A percentile compares a stretch with the other conserved stretches of the same genome.
These are phyloP conservation scores for Aspergillus hortae DNA, from an alignment of 2,329 filamentous ascomycete genomes.

Conservation along the genomic window DNA sequence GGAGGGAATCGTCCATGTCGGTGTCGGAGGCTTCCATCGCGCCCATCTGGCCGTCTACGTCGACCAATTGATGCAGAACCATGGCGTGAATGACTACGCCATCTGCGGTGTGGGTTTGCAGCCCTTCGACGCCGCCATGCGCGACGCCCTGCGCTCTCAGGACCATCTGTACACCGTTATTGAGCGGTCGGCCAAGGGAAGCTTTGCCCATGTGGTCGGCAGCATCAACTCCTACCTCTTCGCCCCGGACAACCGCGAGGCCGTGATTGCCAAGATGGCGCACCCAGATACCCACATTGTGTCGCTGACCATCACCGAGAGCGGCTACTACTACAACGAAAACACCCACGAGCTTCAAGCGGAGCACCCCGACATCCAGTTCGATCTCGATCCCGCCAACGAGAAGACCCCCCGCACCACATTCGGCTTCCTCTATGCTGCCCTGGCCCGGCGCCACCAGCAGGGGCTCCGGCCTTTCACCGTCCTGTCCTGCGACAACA, in stretches of 20 bases:
- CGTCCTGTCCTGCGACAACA: conserved; percentile 55
- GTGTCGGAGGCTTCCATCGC: conserved; percentile 55
- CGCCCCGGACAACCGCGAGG: conserved; percentile 50
- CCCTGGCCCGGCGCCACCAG: conserved; percentile 45
- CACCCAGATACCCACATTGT: conserved; percentile 54
- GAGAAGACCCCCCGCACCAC: conserved; percentile 45
- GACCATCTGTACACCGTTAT: conserved; percentile 54
- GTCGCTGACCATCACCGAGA: conserved; percentile 55
- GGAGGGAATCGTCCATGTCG: conserved; percentile 54
- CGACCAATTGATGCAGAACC: conserved; percentile 47
- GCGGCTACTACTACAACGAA: conserved; percentile 57
- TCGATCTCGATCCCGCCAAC: conserved; percentile 44
- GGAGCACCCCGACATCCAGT: conserved; percentile 50
- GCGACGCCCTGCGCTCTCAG: conserved; percentile 47
- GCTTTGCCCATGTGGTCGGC: conserved; percentile 47
- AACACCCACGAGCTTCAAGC: conserved; percentile 53
- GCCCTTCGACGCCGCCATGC: conserved; percentile 51
- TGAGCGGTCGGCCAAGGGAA: conserved; percentile 53
- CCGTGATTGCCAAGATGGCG: conserved; percentile 55
- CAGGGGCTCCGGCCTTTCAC: conserved; percentile 52
- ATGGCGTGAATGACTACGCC: conserved; percentile 45
- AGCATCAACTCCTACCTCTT: conserved; percentile 54
- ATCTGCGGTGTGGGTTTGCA: conserved; percentile 53
- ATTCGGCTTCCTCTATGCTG: conserved; percentile 53
- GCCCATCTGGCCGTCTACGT: conserved; percentile 54